Conservation (phyloP, 2,329 filamentous ascomycete species). For the Monilinia vaccinii-corymbosi region DNA sequence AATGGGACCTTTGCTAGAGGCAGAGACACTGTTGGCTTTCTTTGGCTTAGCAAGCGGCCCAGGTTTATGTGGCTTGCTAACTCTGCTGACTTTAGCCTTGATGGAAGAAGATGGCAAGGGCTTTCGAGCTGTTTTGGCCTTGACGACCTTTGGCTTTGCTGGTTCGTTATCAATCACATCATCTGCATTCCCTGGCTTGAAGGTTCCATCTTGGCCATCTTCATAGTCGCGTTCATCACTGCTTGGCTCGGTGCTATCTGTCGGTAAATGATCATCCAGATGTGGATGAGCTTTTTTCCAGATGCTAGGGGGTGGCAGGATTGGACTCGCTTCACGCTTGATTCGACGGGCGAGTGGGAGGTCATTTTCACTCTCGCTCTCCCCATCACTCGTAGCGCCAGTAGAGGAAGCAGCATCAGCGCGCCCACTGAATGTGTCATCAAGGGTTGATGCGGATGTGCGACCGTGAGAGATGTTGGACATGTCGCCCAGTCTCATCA, state of each 20-base stretch:
- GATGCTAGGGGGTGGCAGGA: slow-evolving; percentile 35
- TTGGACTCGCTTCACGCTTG: slow-evolving; percentile 45
- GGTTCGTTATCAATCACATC: slow-evolving; percentile 19
- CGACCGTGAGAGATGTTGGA: slow-evolving; percentile 89
- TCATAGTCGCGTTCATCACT: slow-evolving; percentile 50
- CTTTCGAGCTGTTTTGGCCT: slow-evolving; percentile 37
- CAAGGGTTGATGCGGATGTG: slow-evolving; percentile 84
- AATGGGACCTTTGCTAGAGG: slow-evolving; percentile 38
- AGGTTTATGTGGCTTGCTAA: slow-evolving; percentile 34
- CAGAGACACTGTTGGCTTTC: slow-evolving; percentile 32
- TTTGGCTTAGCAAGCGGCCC: slow-evolving; percentile 38
- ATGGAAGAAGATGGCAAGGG: slow-evolving; percentile 30
- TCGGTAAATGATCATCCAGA: slow-evolving; percentile 44
- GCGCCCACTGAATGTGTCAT: slow-evolving; percentile 86
- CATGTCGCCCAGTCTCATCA: slow-evolving; percentile 91
- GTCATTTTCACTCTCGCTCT: slow-evolving; percentile 58
- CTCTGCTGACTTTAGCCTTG: slow-evolving; percentile 40
- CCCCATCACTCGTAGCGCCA: slow-evolving; percentile 72
- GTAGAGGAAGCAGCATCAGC: slow-evolving; percentile 80
- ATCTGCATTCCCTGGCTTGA: slow-evolving; percentile 24
- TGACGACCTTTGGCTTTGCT: slow-evolving; percentile 31
- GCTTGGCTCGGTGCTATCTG: slow-evolving; percentile 50
- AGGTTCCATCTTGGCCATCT: slow-evolving; percentile 32
- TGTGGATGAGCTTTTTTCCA: slow-evolving; percentile 39
- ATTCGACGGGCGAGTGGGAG: slow-evolving; percentile 50